Evolutionary conservation across 345 rosid genomes (phyloP), one percentile per base, ranked within the genome.

Genomic region (Chamaenerion angustifolium): DNA sequence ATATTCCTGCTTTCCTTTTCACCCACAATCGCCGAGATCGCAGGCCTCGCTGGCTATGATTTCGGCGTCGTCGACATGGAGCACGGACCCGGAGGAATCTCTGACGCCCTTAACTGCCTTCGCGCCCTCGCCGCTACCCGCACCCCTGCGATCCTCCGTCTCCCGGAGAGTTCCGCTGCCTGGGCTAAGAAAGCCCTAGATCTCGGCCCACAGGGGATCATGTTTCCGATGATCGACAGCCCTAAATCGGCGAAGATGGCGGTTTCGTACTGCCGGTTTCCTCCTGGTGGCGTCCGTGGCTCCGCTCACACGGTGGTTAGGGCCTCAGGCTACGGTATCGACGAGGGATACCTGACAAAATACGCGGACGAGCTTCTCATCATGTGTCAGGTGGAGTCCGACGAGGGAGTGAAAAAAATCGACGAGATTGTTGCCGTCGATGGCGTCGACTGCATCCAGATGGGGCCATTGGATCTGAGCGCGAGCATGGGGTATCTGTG

Each of bases 401-500:
- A 44, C 37, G 88, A 81, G 4, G 92, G 67, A 6, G 98, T 80
- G 31, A 66, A 76, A 52, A 83, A 66, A 16, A 76, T 72, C 0
- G 85, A 78, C 18, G 88, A 86, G 31, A 86, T 90, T 61, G 82
- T 85, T 5, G 86, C 75, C 37, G 83, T 83, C 6, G 87, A 83
- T 7, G 98, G 95, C 27, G 94, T 90, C 1, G 95, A 86, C 67
- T 86, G 95, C 70, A 65, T 90, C 46, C 94, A 86, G 55, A 83
- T 90, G 88, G 98, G 98, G 19, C 98, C 89, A 45, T 71, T 90
- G 77, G 94, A 90, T 71, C 74, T 90, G 19, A 86, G 96, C 51
- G 96, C 82, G 2, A 79, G 83, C 63, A 54, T 90, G 78, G 98
- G 93, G 16, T 90, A 83, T 40, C 48, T 86, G 53, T 83, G 92